Conservation (phyloP, 164 flowering plant genomes). For the Kalanchoe fedtschenkoi region DNA sequence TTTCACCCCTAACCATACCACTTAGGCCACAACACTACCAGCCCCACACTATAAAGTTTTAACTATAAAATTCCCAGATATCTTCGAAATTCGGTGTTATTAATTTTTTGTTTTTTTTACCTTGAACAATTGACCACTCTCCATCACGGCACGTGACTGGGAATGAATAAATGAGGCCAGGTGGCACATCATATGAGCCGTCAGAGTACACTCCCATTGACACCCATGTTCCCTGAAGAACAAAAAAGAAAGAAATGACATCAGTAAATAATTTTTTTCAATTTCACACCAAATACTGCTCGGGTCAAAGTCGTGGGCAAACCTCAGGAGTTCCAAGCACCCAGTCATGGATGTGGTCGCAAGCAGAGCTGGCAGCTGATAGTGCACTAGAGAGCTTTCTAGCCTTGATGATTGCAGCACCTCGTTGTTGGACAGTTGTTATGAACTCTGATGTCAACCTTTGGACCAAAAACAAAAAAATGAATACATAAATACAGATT, state of each 20-base stretch:
- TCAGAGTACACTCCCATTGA: conserved; percentile 99
- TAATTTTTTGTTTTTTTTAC: conserved; percentile 23
- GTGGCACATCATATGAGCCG: conserved; percentile 91
- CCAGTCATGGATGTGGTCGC: conserved; percentile 99
- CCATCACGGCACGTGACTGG: conserved; percentile 86
- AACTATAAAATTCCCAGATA: background rate
- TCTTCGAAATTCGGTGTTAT: background rate
- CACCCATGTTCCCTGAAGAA: conserved; percentile 79
- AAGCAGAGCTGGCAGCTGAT: conserved; percentile 98
- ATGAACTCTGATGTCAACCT: conserved; percentile 94
- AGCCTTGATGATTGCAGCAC: conserved; percentile 98
- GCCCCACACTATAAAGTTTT: background rate
- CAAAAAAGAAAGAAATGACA: background rate
- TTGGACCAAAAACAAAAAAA: background rate
- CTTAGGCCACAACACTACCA: background rate
- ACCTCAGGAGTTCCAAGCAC: conserved; percentile 99
- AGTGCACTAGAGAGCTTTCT: conserved; percentile 97
- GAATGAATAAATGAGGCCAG: conserved; percentile 94
- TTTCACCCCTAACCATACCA: too few species aligned
- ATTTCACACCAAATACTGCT: background rate
- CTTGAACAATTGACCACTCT: conserved; percentile 91
- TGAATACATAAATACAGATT: background rate
- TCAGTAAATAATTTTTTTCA: background rate
- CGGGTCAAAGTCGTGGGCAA: conserved; percentile 1
- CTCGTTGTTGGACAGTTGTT: conserved; percentile 90